Conservation (phyloP, 352 stramenopile genomes). For the Halophytophthora batemanensis region DNA sequence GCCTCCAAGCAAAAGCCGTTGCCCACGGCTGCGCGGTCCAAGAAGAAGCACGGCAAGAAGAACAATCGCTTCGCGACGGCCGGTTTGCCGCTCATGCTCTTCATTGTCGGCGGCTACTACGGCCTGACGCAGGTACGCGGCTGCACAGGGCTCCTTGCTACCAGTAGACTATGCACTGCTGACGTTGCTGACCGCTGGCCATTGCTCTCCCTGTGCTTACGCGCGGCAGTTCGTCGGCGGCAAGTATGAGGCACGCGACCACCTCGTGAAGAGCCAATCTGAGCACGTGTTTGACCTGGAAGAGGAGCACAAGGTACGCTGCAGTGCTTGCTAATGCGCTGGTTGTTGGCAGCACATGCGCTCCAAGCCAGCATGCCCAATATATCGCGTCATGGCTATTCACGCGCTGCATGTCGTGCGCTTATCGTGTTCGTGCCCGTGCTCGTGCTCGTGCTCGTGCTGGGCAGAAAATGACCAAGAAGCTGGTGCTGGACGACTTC, state of each 20-base stretch:
- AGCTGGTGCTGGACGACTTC: conserved; percentile 79
- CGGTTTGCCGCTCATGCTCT: conserved; percentile 76
- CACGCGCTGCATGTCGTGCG: not conserved
- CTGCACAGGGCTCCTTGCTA: not conserved
- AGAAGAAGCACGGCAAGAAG: conserved; percentile 51
- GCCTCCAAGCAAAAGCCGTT: conserved; percentile 11
- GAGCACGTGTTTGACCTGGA: conserved; percentile 79
- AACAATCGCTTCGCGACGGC: conserved; percentile 62
- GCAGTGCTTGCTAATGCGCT: too few species aligned
- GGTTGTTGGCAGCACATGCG: not conserved
- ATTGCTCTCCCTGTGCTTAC: conserved; percentile 7
- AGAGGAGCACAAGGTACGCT: conserved; percentile 79
- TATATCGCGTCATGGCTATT: not conserved
- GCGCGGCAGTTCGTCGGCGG: conserved; percentile 66
- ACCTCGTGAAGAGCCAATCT: conserved; percentile 81
- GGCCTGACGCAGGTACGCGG: conserved; percentile 62
- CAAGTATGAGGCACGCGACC: conserved; percentile 80
- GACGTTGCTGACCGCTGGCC: not conserved
- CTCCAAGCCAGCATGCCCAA: not conserved
- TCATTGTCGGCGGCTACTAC: conserved; percentile 76
- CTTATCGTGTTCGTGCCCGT: too few species aligned
- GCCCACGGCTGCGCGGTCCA: conserved; percentile 1
- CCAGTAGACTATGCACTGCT: not conserved
- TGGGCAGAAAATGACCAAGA: conserved; percentile 81
- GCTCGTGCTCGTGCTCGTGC: conserved; percentile 1